Conservation (phyloP, 140 eudicot species). For the Senecio squalidus region DNA sequence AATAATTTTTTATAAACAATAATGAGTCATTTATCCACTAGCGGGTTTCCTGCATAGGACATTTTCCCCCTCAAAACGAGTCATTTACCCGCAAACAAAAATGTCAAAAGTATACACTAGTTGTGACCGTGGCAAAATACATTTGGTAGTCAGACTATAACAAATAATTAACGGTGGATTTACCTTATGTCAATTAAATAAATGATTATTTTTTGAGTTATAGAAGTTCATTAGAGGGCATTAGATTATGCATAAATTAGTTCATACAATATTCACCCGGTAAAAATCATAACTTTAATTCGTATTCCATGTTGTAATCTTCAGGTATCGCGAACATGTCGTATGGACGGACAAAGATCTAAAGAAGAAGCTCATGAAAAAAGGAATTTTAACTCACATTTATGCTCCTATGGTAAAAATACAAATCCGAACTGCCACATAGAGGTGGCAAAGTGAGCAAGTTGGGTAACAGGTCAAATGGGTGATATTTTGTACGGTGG, state of each 20-base stretch:
- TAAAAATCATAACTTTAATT: not conserved
- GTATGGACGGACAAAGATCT: constrained; percentile 66
- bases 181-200: not conserved
- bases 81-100: too few species aligned
- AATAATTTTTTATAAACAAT: too few species aligned
- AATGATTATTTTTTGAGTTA: not conserved
- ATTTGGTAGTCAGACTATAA: not conserved
- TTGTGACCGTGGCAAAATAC: not conserved
- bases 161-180: not conserved
- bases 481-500: too few species aligned
- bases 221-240: not conserved
- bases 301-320: constrained; percentile 5
- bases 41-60: too few species aligned
- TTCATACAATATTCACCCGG: not conserved
- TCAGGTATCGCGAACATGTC: constrained; percentile 79
- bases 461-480: too few species aligned
- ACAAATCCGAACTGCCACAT: not conserved
- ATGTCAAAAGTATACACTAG: too few species aligned
- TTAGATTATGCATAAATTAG: not conserved
- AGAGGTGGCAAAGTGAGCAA: too few species aligned
- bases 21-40: too few species aligned
- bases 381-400: constrained; percentile 72
- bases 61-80: too few species aligned
- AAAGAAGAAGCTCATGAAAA: constrained; percentile 45
- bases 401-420: constrained; percentile 90